phyloP scores from a whole-genome alignment of 2,329 filamentous ascomycete species.

The Stenocarpella maydis region DNA sequence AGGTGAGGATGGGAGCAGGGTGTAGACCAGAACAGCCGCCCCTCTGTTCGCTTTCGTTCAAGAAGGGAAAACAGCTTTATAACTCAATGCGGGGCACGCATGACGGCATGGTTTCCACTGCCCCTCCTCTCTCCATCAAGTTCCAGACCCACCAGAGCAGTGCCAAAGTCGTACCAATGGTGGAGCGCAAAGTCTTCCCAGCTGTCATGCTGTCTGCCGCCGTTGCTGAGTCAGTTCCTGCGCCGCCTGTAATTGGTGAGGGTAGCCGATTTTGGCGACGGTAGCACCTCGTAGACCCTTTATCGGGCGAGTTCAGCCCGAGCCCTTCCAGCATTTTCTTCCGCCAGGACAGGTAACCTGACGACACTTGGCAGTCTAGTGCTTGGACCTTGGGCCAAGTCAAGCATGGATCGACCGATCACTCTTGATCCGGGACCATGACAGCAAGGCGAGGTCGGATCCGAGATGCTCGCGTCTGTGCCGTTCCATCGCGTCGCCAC shows the following conservation, averaged over 20 bases:
- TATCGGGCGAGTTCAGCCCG: constrained; percentile 25
- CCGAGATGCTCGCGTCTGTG: not conserved
- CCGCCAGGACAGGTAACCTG: not conserved
- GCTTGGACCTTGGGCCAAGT: not conserved
- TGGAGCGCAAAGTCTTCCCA: not conserved
- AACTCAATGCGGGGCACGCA: constrained; percentile 29
- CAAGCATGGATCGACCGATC: too few relatives aligned
- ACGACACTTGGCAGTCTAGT: not conserved
- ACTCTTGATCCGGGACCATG: too few relatives aligned
- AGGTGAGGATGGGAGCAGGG: not conserved
- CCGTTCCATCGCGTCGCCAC: not conserved
- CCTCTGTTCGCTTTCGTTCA: constrained; percentile 14
- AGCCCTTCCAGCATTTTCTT: not conserved
- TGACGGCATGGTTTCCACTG: constrained; percentile 30
- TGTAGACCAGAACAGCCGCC: not conserved
- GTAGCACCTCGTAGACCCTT: not conserved
- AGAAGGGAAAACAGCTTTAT: constrained; percentile 24
- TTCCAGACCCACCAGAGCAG: constrained; percentile 1
- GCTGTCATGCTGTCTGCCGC: too few relatives aligned
- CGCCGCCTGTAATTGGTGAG: constrained; percentile 18
- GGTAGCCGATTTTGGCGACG: not conserved
- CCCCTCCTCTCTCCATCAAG: constrained; percentile 28
- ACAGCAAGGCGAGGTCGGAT: not conserved
- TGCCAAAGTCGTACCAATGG: constrained; percentile 18
- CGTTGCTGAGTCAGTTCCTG: not conserved